Conservation (phyloP, 2,329 filamentous ascomycete genomes). For the Sarocladiaceae sp. region DNA sequence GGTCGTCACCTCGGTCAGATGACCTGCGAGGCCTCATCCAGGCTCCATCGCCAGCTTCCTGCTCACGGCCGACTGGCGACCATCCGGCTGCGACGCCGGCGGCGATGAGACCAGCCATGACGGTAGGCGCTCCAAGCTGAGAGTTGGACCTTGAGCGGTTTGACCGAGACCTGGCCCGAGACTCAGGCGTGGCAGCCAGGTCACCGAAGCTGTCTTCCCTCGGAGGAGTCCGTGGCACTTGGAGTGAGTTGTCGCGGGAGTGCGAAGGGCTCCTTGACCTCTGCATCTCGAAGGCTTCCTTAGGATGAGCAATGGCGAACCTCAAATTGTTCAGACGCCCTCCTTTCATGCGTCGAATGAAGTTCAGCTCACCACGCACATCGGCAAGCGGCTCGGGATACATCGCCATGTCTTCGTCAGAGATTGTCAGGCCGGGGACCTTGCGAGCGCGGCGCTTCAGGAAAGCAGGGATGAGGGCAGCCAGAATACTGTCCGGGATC, state of each 20-base stretch:
- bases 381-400: slow-evolving; percentile 70
- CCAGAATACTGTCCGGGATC: slow-evolving; percentile 66
- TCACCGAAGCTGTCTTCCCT: slow-evolving; percentile 46
- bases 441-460: slow-evolving; percentile 42
- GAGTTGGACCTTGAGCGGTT: slow-evolving; percentile 62
- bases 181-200: slow-evolving; percentile 49
- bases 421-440: slow-evolving; percentile 52
- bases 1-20: slow-evolving; percentile 8
- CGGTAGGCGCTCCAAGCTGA: slow-evolving; percentile 65
- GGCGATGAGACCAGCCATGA: slow-evolving; percentile 79
- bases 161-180: slow-evolving; percentile 60
- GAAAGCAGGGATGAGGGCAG: slow-evolving; percentile 45
- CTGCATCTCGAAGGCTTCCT: slow-evolving; percentile 55
- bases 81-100: slow-evolving; percentile 70
- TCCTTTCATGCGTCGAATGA: slow-evolving; percentile 73
- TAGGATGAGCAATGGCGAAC: slow-evolving; percentile 70
- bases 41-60: slow-evolving; percentile 10
- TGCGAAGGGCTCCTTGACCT: slow-evolving; percentile 57
- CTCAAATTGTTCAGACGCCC: slow-evolving; percentile 76
- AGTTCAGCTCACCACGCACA: slow-evolving; percentile 73
- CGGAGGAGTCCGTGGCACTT: slow-evolving; percentile 56
- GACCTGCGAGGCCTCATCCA: slow-evolving; percentile 6
- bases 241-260: slow-evolving; percentile 58
- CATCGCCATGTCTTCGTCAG: slow-evolving; percentile 59
- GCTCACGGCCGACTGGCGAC: slow-evolving; percentile 58